Base-by-base conservation (phyloP, 179 eudicot genomes). In the Silene coronaria region DNA sequence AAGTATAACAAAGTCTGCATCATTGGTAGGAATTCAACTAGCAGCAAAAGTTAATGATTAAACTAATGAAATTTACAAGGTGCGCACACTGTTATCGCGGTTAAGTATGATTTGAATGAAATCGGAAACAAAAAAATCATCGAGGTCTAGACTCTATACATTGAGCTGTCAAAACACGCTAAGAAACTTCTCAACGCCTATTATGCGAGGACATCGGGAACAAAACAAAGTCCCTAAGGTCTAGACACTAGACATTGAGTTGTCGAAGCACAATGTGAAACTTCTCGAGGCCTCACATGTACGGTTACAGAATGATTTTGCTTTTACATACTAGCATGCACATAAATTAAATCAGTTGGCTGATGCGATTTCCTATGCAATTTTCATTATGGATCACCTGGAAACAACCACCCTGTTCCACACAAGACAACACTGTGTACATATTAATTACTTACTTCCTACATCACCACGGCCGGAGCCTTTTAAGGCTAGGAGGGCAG, bases 1-100 rank as follows among this genome's bases (percentile, higher is more conserved):
- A 79, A 79, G 64, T n/a, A 72, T 30, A 67, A n/a, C 17, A 73
- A 42, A 4, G 72, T 65, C 38, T 63, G 75, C 67, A 66, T 59
- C 71, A 32, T 75, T 30, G 63, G 38, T 13, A 19, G 28, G 70
- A 22, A 13, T 58, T 42, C n/a, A 42, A 72, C 53, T 11, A 66
- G 53, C 19, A 55, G 3, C n/a, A 62, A 17, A 53, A 30, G 24
- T 24, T 13, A 24, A 69, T 14, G 22, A 48, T 60, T n/a, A 26
- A 46, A 11, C 67, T 42, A 45, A 22, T 8, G 24, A 66, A 66
- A 38, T 30, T 2, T 38, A 46, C 17, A n/a, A 63, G 21, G 28
- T 71, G 21, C 42, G 46, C 68, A 3, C 2, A 46, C 27, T 21
- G n/a, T 19, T 55, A 16, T 38, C 12, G 12, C 45, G 2, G 12